These are phyloP conservation scores for Lasiosphaeria ovina DNA, from an alignment of 495 filamentous ascomycete genomes.

Conservation along the genomic window DNA sequence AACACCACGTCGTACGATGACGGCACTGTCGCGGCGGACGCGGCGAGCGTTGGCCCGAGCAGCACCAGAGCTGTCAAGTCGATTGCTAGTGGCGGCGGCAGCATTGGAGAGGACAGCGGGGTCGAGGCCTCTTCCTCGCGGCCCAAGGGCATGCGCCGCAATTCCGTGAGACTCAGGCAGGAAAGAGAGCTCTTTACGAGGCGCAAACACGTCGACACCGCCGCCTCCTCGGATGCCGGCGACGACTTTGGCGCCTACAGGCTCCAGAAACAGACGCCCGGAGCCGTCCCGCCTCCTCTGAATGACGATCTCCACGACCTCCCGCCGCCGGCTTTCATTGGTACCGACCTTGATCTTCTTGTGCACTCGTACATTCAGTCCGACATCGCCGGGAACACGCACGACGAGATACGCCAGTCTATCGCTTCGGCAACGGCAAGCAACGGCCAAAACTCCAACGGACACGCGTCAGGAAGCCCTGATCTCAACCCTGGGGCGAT, in stretches of 20 bases:
- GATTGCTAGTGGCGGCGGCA: constrained; percentile 73
- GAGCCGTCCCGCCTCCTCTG: constrained; percentile 58
- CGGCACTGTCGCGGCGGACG: constrained; percentile 60
- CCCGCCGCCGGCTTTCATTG: constrained; percentile 61
- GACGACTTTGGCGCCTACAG: constrained; percentile 59
- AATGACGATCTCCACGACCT: constrained; percentile 69
- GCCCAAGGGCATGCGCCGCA: constrained; percentile 63
- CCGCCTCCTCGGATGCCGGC: constrained; percentile 64
- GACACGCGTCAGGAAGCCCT: constrained; percentile 48
- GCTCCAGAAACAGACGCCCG: constrained; percentile 63
- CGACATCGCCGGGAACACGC: constrained; percentile 72
- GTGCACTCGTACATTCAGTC: constrained; percentile 72
- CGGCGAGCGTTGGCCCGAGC: constrained; percentile 74
- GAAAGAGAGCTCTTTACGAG: constrained; percentile 89
- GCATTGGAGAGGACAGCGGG: constrained; percentile 53
- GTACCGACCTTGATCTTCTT: constrained; percentile 81
- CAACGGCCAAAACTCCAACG: constrained; percentile 67
- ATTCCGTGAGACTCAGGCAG: constrained; percentile 78
- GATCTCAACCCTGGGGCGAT: constrained; percentile 49
- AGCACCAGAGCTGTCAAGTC: constrained; percentile 90
- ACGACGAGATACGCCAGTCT: constrained; percentile 74
- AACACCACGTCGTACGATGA: constrained; percentile 41
- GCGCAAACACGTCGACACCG: constrained; percentile 65
- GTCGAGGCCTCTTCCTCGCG: constrained; percentile 47
- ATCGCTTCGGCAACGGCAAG: constrained; percentile 55